Conservation (phyloP, 306 rosid genomes). For the Corylus avellana region DNA sequence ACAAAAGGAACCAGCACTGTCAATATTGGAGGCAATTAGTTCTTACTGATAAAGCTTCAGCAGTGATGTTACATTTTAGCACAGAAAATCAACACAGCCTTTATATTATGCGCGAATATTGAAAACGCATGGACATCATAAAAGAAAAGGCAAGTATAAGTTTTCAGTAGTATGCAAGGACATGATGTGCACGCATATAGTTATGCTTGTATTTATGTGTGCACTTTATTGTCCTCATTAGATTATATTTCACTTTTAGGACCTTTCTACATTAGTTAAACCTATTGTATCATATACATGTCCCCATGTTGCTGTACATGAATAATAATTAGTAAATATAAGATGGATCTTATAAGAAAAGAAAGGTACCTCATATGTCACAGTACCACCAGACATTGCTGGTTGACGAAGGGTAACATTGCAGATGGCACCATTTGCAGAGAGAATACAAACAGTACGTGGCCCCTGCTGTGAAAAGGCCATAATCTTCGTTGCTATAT, state of each 20-base stretch:
- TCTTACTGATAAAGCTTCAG: background rate
- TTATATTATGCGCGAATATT: background rate
- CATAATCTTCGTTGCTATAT: conserved; percentile 57
- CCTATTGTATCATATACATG: background rate
- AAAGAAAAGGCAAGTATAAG: background rate
- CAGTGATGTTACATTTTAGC: background rate
- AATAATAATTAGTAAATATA: background rate
- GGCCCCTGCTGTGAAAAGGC: conserved; percentile 66
- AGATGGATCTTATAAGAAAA: conserved; percentile 15
- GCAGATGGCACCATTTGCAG: conserved; percentile 70
- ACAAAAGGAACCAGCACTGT: background rate
- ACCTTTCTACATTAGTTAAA: background rate
- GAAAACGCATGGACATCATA: background rate
- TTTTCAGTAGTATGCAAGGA: background rate
- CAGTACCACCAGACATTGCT: conserved; percentile 43
- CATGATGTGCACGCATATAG: background rate
- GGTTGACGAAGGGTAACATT: conserved; percentile 63
- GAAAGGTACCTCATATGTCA: conserved; percentile 61
- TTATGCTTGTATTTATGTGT: conserved; percentile 1
- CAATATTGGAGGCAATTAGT: background rate
- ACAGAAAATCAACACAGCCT: background rate
- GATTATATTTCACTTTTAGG: background rate
- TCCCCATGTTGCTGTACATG: background rate
- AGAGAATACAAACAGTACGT: conserved; percentile 60
- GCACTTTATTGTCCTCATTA: background rate